Evolutionary conservation across 768 basidiomycete genomes (phyloP).

Genomic region (Termitomyces sp.): DNA sequence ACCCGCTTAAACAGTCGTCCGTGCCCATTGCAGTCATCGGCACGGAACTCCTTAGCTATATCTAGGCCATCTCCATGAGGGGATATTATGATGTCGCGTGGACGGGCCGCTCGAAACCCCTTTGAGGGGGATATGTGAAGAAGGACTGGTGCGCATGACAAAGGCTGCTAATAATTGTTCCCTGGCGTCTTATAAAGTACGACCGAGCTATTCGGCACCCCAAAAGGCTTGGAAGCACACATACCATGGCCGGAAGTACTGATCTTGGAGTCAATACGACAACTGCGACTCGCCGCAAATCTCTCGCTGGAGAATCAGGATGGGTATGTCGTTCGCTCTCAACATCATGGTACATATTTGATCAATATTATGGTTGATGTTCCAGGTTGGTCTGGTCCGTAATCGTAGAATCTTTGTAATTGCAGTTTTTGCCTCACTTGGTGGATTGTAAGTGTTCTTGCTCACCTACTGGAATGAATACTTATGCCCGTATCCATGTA

Average conservation of each 20-base stretch:
- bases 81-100: neutral
- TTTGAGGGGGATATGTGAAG: neutral
- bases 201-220: neutral
- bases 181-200: neutral
- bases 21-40: too few relatives aligned
- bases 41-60: too few relatives aligned
- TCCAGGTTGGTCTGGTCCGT: constrained; percentile 55
- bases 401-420: constrained; percentile 63
- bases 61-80: neutral
- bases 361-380: neutral
- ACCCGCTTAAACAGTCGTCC: neutral
- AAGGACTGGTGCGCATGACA: constrained; percentile 3
- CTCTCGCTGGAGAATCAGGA: constrained; percentile 60
- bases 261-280: constrained; percentile 22
- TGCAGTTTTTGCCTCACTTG: constrained; percentile 73
- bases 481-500: constrained; percentile 19
- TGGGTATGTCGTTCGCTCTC: constrained; percentile 39
- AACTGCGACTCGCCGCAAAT: constrained; percentile 41
- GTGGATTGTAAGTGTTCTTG: constrained; percentile 52
- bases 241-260: constrained; percentile 40
- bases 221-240: neutral
- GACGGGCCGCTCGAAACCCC: neutral
- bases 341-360: neutral
- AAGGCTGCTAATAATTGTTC: neutral
- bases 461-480: neutral